Conservation (phyloP, 202 grass and related monocot species). For the Bolboschoenoplectus hybrid region DNA sequence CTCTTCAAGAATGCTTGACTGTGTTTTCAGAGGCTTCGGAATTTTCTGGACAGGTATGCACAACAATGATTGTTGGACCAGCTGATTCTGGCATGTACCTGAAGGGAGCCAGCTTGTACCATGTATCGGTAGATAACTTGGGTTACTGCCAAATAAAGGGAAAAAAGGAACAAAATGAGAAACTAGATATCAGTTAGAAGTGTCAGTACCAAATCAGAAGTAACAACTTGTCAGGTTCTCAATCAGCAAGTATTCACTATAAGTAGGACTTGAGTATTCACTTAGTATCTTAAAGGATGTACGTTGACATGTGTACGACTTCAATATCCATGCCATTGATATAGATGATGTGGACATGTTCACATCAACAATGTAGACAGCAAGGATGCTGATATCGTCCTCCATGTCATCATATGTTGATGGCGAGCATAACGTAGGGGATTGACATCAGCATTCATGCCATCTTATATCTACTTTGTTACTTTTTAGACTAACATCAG, state of each 20-base stretch:
- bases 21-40: conserved; percentile 47
- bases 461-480: neutral
- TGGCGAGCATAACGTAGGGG: neutral
- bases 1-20: conserved; percentile 57
- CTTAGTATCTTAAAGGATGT: neutral
- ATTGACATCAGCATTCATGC: conserved; percentile 10
- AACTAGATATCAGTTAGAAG: neutral
- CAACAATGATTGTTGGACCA: conserved; percentile 6
- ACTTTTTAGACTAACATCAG: neutral
- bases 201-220: neutral
- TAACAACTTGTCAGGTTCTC: neutral
- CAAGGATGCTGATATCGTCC: neutral
- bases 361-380: neutral
- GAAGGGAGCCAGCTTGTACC: neutral
- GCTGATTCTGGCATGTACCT: neutral
- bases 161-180: neutral
- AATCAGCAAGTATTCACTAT: neutral
- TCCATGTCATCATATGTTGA: neutral
- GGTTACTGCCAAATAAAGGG: neutral
- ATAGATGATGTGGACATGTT: neutral
- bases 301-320: neutral
- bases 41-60: conserved; percentile 68
- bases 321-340: neutral
- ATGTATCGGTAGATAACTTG: neutral
- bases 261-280: neutral